Percentiles rank a stretch among this genome's conserved stretches.
These are phyloP conservation scores for Cucumis hystrix DNA, from an alignment of 306 rosid genomes.

Conservation along the genomic window DNA sequence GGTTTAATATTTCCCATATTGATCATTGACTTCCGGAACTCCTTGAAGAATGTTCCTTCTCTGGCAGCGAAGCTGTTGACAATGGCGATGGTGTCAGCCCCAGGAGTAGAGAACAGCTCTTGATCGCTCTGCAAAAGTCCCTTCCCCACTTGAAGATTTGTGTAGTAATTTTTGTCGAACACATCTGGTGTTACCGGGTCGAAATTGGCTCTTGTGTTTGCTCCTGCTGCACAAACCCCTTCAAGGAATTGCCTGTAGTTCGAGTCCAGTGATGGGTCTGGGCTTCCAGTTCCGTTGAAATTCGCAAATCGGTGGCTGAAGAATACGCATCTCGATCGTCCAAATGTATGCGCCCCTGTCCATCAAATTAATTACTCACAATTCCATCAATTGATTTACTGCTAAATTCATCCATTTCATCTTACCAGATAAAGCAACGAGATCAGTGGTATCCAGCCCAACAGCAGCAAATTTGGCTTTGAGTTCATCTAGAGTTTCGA, in stretches of 20 bases:
- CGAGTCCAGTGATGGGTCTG: constrained; percentile 47
- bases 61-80: not conserved
- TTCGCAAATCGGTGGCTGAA: constrained; percentile 46
- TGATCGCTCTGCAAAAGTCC: constrained; percentile 11
- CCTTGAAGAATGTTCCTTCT: constrained; percentile 4
- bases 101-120: constrained; percentile 14
- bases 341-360: constrained; percentile 67
- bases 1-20: constrained; percentile 71
- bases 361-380: no score
- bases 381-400: not conserved
- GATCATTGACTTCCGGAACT: constrained; percentile 51
- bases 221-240: constrained; percentile 14
- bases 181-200: constrained; percentile 3
- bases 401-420: not conserved
- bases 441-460: constrained; percentile 42
- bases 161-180: constrained; percentile 59
- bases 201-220: not conserved
- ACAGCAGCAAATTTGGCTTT: constrained; percentile 45
- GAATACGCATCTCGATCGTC: constrained; percentile 45
- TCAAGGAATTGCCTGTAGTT: constrained; percentile 37
- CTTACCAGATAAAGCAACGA: constrained; percentile 63
- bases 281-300: constrained; percentile 32
- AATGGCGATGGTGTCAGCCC: constrained; percentile 1
- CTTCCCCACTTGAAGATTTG: constrained; percentile 1
- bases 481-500: constrained; percentile 24